phyloP scores from a whole-genome alignment of 768 basidiomycete species.

The Suillus plorans region DNA sequence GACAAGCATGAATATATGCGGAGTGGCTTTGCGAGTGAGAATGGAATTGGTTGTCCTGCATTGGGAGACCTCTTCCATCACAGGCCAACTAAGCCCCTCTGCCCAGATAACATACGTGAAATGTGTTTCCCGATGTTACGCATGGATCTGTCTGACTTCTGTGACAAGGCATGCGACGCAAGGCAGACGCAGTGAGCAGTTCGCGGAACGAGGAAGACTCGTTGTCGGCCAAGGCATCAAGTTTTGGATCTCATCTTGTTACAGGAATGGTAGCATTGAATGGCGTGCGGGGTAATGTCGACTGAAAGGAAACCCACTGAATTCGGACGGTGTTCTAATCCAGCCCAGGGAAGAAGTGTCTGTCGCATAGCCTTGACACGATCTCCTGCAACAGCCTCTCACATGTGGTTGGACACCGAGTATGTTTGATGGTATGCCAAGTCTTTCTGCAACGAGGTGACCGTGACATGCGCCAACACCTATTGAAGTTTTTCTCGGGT shows the following conservation, averaged over 20 bases:
- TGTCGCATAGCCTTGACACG: not conserved
- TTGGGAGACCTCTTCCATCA: not conserved
- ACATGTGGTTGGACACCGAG: not conserved
- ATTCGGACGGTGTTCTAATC: not conserved
- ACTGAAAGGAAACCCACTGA: not conserved
- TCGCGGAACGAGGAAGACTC: not conserved
- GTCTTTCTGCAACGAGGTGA: not conserved
- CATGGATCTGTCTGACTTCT: not conserved
- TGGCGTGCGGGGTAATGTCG: not conserved
- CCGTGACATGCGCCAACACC: not conserved
- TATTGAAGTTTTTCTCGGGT: not conserved
- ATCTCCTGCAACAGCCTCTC: not conserved
- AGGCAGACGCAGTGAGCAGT: not conserved
- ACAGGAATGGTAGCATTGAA: not conserved
- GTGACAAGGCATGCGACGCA: not conserved
- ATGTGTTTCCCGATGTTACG: not conserved
- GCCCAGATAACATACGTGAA: not conserved
- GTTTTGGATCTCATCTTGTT: not conserved
- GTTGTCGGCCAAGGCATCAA: not conserved
- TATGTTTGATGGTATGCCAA: not conserved
- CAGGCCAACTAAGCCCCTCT: not conserved
- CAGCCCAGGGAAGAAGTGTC: not conserved
- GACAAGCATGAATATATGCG: not conserved
- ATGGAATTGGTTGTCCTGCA: not conserved
- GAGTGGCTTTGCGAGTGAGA: not conserved